These are phyloP conservation scores for Fraxinus dipetala DNA, from an alignment of 305 asterid species.

Conservation along the genomic window DNA sequence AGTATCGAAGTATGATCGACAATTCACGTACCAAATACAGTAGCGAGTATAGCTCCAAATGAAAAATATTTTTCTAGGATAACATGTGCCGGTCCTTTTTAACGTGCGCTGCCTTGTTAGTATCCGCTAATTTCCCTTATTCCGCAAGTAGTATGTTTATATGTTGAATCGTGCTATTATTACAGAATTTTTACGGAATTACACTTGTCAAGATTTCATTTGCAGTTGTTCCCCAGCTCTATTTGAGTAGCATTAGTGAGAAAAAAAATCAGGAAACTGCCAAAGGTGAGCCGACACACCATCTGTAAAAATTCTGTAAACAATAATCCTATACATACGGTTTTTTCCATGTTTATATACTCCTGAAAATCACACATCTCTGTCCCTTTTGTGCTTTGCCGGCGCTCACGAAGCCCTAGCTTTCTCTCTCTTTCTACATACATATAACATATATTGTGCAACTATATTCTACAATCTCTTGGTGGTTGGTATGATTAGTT, in stretches of 20 bases:
- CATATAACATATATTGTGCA: neutral
- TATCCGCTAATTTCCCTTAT: neutral
- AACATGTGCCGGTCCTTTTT: neutral
- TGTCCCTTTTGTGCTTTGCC: neutral
- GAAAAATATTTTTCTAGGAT: neutral
- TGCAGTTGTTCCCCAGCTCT: no score
- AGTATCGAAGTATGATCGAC: neutral
- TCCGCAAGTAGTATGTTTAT: constrained; percentile 5
- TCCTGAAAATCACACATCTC: constrained; percentile 19
- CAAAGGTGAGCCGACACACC: no score
- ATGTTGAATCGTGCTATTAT: no score
- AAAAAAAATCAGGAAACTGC: no score
- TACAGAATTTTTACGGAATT: no score
- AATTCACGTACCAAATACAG: neutral
- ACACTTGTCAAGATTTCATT: no score
- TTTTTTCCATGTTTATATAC: neutral
- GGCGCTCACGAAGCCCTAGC: neutral
- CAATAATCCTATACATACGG: no score
- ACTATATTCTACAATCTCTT: neutral
- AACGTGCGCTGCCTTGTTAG: neutral
- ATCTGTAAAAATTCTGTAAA: no score
- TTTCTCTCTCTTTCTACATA: neutral
- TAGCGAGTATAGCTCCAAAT: neutral
- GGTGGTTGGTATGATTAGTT: constrained; percentile 11
- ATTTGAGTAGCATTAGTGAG: no score